phyloP scores from a whole-genome alignment of 1,284 basidiomycete species.

The Exobasidium rhododendri region DNA sequence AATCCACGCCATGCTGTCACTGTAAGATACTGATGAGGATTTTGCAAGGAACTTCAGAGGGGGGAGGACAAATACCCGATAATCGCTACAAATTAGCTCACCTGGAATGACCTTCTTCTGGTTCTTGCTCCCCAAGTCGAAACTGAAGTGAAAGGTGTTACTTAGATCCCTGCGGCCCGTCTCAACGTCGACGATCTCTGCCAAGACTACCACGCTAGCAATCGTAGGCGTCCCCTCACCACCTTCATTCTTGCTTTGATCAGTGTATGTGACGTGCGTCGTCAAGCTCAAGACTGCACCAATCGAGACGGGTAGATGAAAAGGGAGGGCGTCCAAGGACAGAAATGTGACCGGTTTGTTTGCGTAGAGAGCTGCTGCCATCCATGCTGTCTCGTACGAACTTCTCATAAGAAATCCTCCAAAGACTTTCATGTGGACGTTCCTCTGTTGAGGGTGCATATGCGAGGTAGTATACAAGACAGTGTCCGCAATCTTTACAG shows the following conservation, averaged over 20 bases:
- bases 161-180: constrained; percentile 31
- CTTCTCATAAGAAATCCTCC: constrained; percentile 43
- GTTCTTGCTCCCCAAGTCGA: constrained; percentile 28
- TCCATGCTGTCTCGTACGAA: constrained; percentile 55
- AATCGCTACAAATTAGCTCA: neutral
- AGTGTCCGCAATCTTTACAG: constrained; percentile 1
- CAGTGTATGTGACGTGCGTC: constrained; percentile 40
- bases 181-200: constrained; percentile 39
- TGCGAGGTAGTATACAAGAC: constrained; percentile 36
- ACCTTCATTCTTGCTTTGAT: constrained; percentile 16
- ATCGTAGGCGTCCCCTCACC: constrained; percentile 12
- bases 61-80: neutral
- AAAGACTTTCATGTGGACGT: constrained; percentile 44
- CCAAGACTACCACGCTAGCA: constrained; percentile 38
- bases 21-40: constrained; percentile 24
- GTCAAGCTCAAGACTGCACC: constrained; percentile 43
- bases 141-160: constrained; percentile 49
- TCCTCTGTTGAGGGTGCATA: constrained; percentile 51
- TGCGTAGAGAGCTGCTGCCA: constrained; percentile 48
- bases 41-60: neutral
- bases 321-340: constrained; percentile 49
- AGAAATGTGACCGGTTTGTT: constrained; percentile 53
- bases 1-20: constrained; percentile 46
- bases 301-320: constrained; percentile 48
- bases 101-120: constrained; percentile 24